phyloP scores from a whole-genome alignment of 2,329 filamentous ascomycete genomes.

The Colletotrichum tropicale region DNA sequence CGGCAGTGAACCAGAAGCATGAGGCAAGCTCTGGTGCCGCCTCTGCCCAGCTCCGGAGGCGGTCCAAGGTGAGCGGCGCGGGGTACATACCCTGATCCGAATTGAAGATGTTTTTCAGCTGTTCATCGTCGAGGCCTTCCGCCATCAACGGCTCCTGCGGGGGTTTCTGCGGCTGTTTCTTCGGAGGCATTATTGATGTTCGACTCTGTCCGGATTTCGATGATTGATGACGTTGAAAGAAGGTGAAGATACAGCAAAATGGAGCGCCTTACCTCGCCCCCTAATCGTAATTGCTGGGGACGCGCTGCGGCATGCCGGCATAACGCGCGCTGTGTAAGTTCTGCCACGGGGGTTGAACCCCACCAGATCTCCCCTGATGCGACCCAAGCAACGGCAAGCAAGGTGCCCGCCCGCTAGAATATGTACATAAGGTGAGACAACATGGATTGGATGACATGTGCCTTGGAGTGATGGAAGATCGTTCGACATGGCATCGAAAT shows the following conservation, averaged over 20 bases:
- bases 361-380: neutral
- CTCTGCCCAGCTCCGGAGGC: conserved; percentile 31
- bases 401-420: neutral
- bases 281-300: neutral
- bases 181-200: neutral
- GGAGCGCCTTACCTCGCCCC: neutral
- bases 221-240: neutral
- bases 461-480: neutral
- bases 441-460: neutral
- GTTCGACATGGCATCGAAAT: neutral
- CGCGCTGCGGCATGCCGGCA: neutral
- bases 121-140: conserved; percentile 15
- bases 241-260: neutral
- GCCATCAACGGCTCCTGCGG: neutral
- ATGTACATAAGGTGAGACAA: neutral
- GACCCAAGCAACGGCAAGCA: neutral
- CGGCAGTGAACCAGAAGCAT: conserved; percentile 22
- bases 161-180: neutral
- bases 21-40: conserved; percentile 30
- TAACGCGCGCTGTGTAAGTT: neutral
- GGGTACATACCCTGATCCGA: conserved; percentile 39
- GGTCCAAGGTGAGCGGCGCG: conserved; percentile 31
- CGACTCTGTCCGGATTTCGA: accelerated
- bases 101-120: conserved; percentile 26
- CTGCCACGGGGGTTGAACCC: neutral